Percentiles rank a stretch among this genome's conserved stretches.
These are phyloP conservation scores for Dryadomyces quercus-mongolicae DNA, from an alignment of 2,329 filamentous ascomycete species.

Conservation along the genomic window DNA sequence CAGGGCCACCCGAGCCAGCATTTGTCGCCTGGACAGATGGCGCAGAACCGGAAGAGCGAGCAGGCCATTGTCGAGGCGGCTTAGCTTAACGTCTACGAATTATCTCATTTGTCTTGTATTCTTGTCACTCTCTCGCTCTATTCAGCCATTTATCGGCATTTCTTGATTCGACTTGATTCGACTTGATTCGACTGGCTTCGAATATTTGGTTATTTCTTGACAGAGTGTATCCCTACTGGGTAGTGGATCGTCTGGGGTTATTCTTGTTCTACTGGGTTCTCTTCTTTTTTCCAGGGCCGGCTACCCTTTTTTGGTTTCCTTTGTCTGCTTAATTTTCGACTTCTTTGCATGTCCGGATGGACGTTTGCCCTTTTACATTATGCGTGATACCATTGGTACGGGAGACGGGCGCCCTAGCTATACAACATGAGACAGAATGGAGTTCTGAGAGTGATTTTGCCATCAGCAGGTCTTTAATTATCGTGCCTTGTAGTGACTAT, in stretches of 20 bases:
- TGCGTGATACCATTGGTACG: neutral
- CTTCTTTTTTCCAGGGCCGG: neutral
- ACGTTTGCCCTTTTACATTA: neutral
- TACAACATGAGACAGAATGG: neutral
- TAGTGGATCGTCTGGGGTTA: neutral
- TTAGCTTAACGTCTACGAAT: slow-evolving; percentile 18
- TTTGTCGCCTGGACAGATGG: slow-evolving; percentile 15
- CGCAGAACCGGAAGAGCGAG: slow-evolving; percentile 38
- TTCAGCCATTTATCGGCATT: slow-evolving; percentile 2
- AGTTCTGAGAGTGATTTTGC: neutral
- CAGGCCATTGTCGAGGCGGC: slow-evolving; percentile 37
- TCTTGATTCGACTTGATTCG: neutral
- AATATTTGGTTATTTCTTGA: neutral
- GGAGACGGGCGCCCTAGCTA: neutral
- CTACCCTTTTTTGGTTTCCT: neutral
- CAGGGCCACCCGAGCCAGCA: neutral
- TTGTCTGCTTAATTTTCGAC: neutral
- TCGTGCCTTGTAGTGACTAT: neutral
- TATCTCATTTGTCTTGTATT: neutral
- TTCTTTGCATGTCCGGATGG: neutral
- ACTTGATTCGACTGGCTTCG: neutral
- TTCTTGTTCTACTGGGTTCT: neutral
- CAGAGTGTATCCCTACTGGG: neutral
- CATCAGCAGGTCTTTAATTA: neutral
- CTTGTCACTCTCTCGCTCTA: neutral